Evolutionary conservation across 2,329 filamentous ascomycete genomes (phyloP).

Genomic region (Ascocoryne sarcoides): DNA sequence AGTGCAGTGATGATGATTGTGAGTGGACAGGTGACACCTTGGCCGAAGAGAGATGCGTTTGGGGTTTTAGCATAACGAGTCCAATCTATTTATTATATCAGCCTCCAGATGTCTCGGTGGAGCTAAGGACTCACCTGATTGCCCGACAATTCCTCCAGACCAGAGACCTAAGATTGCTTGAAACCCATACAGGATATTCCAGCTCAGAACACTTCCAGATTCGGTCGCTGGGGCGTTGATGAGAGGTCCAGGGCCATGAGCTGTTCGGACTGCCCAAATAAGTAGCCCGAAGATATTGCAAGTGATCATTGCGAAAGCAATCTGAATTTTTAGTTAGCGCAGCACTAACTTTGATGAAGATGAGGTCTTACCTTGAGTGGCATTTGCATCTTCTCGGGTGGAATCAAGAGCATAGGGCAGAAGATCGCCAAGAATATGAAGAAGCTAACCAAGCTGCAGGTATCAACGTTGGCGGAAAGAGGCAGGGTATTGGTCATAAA

Average conservation of each 20-base stretch:
- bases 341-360: background rate
- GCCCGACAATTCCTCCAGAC: slow-evolving; percentile 25
- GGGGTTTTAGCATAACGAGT: slow-evolving; percentile 26
- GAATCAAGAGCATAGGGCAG: slow-evolving; percentile 24
- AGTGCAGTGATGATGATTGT: slow-evolving; percentile 31
- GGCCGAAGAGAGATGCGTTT: slow-evolving; percentile 25
- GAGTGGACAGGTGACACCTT: slow-evolving; percentile 28
- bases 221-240: slow-evolving; percentile 18
- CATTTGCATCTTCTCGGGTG: slow-evolving; percentile 26
- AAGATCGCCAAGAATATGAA: slow-evolving; percentile 27
- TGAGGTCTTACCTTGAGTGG: slow-evolving; percentile 17
- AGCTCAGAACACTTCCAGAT: slow-evolving; percentile 24
- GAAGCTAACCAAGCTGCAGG: slow-evolving; percentile 25
- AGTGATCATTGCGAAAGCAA: slow-evolving; percentile 26
- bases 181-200: slow-evolving; percentile 26
- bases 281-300: slow-evolving; percentile 29
- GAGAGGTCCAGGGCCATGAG: slow-evolving; percentile 23
- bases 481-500: slow-evolving; percentile 23
- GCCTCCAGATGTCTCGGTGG: too few relatives aligned
- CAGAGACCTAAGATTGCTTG: slow-evolving; percentile 26
- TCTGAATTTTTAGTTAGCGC: too few relatives aligned
- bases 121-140: slow-evolving; percentile 19
- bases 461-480: slow-evolving; percentile 21
- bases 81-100: too few relatives aligned
- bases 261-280: slow-evolving; percentile 25